These are phyloP conservation scores for Globisporangium yorkense DNA, from an alignment of 352 stramenopile genomes.

Conservation along the genomic window DNA sequence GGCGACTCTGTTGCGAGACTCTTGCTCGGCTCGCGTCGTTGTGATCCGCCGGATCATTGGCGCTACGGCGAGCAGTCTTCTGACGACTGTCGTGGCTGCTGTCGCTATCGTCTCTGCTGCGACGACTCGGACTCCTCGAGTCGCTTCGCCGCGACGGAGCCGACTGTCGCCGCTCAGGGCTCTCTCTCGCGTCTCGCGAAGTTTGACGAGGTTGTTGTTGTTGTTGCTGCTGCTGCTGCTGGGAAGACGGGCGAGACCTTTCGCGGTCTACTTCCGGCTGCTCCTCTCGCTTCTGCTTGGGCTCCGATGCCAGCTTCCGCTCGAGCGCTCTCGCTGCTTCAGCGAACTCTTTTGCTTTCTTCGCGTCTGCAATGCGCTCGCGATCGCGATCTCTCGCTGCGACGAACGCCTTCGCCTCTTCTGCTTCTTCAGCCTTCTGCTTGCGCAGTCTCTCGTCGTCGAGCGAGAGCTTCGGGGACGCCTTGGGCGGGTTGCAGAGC, in stretches of 20 bases:
- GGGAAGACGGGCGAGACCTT: slow-evolving; percentile 8
- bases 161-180: slow-evolving; percentile 8
- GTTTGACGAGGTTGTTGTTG: background rate
- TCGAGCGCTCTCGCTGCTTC: slow-evolving; percentile 5
- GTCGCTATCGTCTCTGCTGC: slow-evolving; percentile 18
- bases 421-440: background rate
- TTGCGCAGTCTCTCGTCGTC: slow-evolving; percentile 11
- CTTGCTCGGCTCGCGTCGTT: background rate
- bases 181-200: slow-evolving; percentile 4
- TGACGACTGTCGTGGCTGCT: slow-evolving; percentile 19
- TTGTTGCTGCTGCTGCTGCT: slow-evolving; percentile 4
- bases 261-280: slow-evolving; percentile 9
- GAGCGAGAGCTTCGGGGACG: slow-evolving; percentile 8
- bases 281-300: slow-evolving; percentile 15
- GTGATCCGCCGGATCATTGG: slow-evolving; percentile 11
- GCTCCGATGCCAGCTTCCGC: background rate
- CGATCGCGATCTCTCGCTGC: background rate
- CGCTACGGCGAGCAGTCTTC: background rate
- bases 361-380: slow-evolving; percentile 21
- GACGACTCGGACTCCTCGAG: slow-evolving; percentile 10
- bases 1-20: background rate
- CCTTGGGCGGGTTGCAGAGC: slow-evolving; percentile 47
- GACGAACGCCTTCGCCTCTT: slow-evolving; percentile 8
- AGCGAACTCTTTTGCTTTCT: slow-evolving; percentile 9
- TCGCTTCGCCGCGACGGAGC: slow-evolving; percentile 8